Conservation (phyloP, 2,329 filamentous ascomycete genomes). For the Rutstroemia sp. region DNA sequence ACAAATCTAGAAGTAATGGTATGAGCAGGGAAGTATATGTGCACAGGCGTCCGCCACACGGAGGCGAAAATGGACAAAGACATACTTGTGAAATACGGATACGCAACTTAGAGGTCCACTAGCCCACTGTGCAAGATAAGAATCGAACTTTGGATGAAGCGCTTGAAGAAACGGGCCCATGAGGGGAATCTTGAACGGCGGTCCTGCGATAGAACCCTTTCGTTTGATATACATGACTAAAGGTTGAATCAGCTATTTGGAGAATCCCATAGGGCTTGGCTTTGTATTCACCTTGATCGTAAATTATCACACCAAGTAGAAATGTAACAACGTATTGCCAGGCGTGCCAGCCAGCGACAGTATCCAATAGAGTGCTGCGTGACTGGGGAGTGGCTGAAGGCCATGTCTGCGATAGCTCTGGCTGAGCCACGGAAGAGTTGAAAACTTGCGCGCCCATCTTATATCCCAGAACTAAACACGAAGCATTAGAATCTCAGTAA, state of each 20-base stretch:
- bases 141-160: conserved; percentile 64
- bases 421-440: too few species aligned
- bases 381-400: too few species aligned
- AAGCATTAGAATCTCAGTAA: too few species aligned
- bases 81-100: conserved; percentile 42
- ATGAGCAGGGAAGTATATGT: too few species aligned
- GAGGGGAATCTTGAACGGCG: conserved; percentile 56
- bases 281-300: conserved; percentile 34
- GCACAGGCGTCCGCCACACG: too few species aligned
- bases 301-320: conserved; percentile 30
- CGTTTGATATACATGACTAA: conserved; percentile 52
- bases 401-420: too few species aligned
- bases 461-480: too few species aligned
- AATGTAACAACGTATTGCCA: conserved; percentile 31
- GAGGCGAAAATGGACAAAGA: too few species aligned
- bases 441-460: too few species aligned
- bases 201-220: conserved; percentile 57
- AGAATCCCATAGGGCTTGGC: too few species aligned
- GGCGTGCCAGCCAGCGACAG: not conserved
- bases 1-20: too few species aligned
- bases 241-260: not conserved
- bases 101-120: conserved; percentile 75
- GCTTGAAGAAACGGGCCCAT: conserved; percentile 73
- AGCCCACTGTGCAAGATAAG: conserved; percentile 70
- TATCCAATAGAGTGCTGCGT: too few species aligned